These are phyloP conservation scores for Podospora tetraspora DNA, from an alignment of 495 filamentous ascomycete genomes.

Conservation along the genomic window DNA sequence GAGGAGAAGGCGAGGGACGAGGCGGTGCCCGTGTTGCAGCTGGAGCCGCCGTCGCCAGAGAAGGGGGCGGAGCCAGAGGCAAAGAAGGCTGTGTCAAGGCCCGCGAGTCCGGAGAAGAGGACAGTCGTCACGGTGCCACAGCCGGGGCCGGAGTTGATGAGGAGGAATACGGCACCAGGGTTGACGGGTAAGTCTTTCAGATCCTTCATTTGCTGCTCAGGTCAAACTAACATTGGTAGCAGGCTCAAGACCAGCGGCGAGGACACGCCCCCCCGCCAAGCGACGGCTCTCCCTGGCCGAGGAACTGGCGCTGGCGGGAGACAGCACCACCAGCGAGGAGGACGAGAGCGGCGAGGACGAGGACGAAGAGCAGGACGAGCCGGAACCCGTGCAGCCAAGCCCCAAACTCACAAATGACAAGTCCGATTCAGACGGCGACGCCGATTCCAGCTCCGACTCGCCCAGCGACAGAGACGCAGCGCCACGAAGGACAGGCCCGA, in stretches of 20 bases:
- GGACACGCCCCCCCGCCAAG: constrained; percentile 4
- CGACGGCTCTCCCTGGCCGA: constrained; percentile 17
- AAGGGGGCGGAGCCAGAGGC: not conserved
- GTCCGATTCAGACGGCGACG: not conserved
- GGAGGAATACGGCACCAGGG: constrained; percentile 16
- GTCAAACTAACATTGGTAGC: not conserved
- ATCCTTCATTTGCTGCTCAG: not conserved
- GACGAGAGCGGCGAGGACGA: not conserved
- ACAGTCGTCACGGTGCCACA: not conserved
- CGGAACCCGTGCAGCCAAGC: not conserved
- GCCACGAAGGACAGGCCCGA: not conserved
- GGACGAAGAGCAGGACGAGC: not conserved
- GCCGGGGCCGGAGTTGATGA: not conserved
- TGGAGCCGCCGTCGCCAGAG: not conserved
- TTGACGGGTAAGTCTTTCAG: not conserved
- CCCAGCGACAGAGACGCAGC: not conserved
- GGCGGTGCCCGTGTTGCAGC: constrained; percentile 2
- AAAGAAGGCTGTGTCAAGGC: not conserved
- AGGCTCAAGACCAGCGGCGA: not conserved
- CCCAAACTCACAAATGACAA: not conserved
- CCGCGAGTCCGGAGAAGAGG: not conserved
- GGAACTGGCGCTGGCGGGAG: constrained; percentile 11
- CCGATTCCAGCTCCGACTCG: not conserved
- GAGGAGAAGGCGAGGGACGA: not conserved
- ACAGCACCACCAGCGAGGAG: constrained; percentile 8